Evolutionary conservation across 2,329 filamentous ascomycete species (phyloP).

Genomic region (Eutypa lata): DNA sequence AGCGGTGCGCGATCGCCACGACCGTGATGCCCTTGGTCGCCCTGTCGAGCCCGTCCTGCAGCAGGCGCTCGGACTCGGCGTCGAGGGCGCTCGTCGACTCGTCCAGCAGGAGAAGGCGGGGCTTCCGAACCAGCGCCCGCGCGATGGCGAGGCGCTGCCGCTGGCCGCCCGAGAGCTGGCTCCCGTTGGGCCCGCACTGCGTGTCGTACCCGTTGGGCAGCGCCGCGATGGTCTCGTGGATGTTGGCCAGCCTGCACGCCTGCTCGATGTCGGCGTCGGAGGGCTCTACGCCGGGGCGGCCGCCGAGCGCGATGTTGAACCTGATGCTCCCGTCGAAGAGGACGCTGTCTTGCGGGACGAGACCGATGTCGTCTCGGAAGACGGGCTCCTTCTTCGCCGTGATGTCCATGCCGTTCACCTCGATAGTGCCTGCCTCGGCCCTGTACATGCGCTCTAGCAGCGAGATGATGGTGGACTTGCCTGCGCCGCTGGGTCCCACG

Average conservation of each 20-base stretch:
- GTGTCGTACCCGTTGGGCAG: conserved; percentile 66
- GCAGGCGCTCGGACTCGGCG: conserved; percentile 61
- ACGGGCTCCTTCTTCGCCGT: conserved; percentile 35
- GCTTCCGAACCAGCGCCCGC: conserved; percentile 68
- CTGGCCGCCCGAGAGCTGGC: conserved; percentile 74
- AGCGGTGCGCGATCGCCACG: conserved; percentile 55
- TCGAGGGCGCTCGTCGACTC: conserved; percentile 81
- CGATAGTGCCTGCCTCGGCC: conserved; percentile 45
- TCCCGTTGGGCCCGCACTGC: conserved; percentile 67
- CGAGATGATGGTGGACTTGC: conserved; percentile 45
- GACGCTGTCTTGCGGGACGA: conserved; percentile 57
- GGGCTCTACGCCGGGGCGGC: conserved; percentile 45
- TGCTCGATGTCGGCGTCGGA: conserved; percentile 61
- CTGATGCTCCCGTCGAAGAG: conserved; percentile 54
- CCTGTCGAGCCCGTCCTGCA: conserved; percentile 64
- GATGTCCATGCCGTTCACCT: conserved; percentile 50
- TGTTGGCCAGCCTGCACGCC: conserved; percentile 65
- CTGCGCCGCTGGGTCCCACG: conserved; percentile 44
- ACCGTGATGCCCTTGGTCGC: conserved; percentile 53
- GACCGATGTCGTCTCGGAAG: conserved; percentile 51
- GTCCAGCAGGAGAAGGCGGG: conserved; percentile 72
- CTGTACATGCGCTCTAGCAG: conserved; percentile 53
- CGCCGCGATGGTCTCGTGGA: conserved; percentile 63
- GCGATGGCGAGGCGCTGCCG: conserved; percentile 77
- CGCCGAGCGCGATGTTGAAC: conserved; percentile 57